A percentile compares a stretch with the other conserved stretches of the same genome.
Evolutionary conservation across 2,329 filamentous ascomycete genomes (phyloP).

Genomic region (Pseudogymnoascus destructans): DNA sequence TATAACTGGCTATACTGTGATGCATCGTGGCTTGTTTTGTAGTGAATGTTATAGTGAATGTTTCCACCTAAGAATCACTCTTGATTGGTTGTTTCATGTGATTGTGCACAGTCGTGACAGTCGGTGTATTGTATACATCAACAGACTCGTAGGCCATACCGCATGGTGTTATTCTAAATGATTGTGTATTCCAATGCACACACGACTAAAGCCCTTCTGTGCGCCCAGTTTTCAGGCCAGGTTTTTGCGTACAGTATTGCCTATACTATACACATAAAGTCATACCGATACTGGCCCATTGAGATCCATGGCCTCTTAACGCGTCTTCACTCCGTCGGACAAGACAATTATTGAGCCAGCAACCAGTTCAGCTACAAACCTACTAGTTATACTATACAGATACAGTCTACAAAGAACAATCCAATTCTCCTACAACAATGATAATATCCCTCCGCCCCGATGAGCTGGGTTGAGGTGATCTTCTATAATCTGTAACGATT

Average conservation of each 20-base stretch:
- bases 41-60: neutral
- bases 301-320: neutral
- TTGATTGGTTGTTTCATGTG: neutral
- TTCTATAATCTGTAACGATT: neutral
- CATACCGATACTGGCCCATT: neutral
- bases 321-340: neutral
- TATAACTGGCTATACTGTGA: neutral
- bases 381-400: too few species aligned
- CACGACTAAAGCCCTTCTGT: neutral
- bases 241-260: too few species aligned
- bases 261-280: neutral
- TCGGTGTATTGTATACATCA: neutral
- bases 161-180: too few species aligned
- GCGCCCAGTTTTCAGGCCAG: neutral
- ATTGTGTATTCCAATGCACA: neutral
- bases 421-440: neutral
- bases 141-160: too few species aligned
- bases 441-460: neutral
- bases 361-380: too few species aligned
- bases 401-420: too few species aligned
- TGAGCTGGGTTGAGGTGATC: neutral
- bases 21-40: neutral
- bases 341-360: too few species aligned
- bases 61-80: neutral
- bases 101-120: too few species aligned